Evolutionary conservation across 2,329 filamentous ascomycete genomes (phyloP).

Genomic region (Madurella mycetomatis): DNA sequence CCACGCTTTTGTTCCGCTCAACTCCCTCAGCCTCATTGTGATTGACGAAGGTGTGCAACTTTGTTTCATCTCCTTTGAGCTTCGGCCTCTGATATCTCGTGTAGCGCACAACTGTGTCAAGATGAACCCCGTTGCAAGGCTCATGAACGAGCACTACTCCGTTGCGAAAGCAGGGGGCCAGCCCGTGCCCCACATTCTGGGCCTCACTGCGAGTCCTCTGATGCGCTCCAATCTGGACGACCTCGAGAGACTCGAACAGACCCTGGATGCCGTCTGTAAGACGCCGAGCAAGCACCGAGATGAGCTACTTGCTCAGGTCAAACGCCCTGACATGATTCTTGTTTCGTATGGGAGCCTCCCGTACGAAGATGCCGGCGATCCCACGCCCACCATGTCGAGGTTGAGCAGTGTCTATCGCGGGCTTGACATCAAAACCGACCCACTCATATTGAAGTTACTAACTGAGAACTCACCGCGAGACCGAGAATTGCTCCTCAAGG

Average conservation of each 20-base stretch:
- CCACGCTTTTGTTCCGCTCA: slow-evolving; percentile 68
- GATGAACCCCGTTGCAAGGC: slow-evolving; percentile 59
- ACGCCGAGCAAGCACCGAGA: slow-evolving; percentile 65
- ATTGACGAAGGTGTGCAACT: slow-evolving; percentile 70
- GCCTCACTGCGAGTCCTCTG: slow-evolving; percentile 75
- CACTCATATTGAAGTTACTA: slow-evolving; percentile 48
- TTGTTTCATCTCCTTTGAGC: background rate
- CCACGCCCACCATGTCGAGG: slow-evolving; percentile 38
- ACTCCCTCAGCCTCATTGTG: slow-evolving; percentile 62
- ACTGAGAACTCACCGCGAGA: slow-evolving; percentile 40
- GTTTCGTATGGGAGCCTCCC: slow-evolving; percentile 31
- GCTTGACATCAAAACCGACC: slow-evolving; percentile 59
- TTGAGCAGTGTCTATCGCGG: slow-evolving; percentile 38
- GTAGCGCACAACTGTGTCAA: slow-evolving; percentile 69
- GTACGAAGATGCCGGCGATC: slow-evolving; percentile 26
- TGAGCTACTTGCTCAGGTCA: slow-evolving; percentile 64
- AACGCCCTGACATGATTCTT: slow-evolving; percentile 55
- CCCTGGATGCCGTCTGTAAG: slow-evolving; percentile 64
- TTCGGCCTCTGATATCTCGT: slow-evolving; percentile 17
- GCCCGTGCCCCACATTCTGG: slow-evolving; percentile 62
- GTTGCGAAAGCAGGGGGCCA: slow-evolving; percentile 36
- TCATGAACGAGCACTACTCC: slow-evolving; percentile 72
- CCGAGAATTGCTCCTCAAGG: slow-evolving; percentile 34
- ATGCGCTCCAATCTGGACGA: slow-evolving; percentile 53
- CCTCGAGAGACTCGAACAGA: slow-evolving; percentile 61